phyloP scores from a whole-genome alignment of 768 basidiomycete genomes.

The Lentinula guzmanii region DNA sequence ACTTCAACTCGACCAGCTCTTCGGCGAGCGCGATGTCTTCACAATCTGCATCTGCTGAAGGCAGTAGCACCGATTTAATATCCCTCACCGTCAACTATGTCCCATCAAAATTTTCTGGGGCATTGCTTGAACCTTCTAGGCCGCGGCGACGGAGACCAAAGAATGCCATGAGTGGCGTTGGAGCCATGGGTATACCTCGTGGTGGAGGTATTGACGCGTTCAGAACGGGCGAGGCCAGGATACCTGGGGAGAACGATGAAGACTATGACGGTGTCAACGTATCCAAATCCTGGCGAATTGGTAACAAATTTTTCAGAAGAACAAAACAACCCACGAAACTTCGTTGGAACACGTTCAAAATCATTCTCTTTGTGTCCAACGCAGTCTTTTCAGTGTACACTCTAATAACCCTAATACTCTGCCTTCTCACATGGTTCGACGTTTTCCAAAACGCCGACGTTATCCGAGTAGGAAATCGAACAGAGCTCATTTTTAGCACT shows the following conservation, averaged over 20 bases:
- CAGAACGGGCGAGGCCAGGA: slow-evolving; percentile 43
- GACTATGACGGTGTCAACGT: slow-evolving; percentile 46
- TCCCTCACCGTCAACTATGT: slow-evolving; percentile 68
- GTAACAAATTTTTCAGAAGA: neutral
- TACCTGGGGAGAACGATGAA: slow-evolving; percentile 47
- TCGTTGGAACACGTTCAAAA: slow-evolving; percentile 84
- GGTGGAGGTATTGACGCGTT: slow-evolving; percentile 73
- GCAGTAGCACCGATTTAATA: slow-evolving; percentile 7
- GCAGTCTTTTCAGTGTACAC: slow-evolving; percentile 54
- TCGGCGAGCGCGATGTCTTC: neutral
- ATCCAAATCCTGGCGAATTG: slow-evolving; percentile 6
- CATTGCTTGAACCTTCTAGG: slow-evolving; percentile 34
- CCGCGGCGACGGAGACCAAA: slow-evolving; percentile 24
- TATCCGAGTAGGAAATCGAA: slow-evolving; percentile 60
- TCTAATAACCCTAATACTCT: slow-evolving; percentile 55
- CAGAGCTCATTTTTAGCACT: slow-evolving; percentile 68
- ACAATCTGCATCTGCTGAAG: neutral
- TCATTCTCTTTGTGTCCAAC: slow-evolving; percentile 68
- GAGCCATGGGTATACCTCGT: slow-evolving; percentile 41
- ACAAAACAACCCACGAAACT: slow-evolving; percentile 31
- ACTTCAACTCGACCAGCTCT: neutral
- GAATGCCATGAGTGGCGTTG: slow-evolving; percentile 22
- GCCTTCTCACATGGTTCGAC: slow-evolving; percentile 74
- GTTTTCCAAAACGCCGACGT: slow-evolving; percentile 66
- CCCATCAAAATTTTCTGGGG: slow-evolving; percentile 65